Evolutionary conservation across 148 eudicot genomes (phyloP).

Genomic region (Mesembryanthemum crystallinum): DNA sequence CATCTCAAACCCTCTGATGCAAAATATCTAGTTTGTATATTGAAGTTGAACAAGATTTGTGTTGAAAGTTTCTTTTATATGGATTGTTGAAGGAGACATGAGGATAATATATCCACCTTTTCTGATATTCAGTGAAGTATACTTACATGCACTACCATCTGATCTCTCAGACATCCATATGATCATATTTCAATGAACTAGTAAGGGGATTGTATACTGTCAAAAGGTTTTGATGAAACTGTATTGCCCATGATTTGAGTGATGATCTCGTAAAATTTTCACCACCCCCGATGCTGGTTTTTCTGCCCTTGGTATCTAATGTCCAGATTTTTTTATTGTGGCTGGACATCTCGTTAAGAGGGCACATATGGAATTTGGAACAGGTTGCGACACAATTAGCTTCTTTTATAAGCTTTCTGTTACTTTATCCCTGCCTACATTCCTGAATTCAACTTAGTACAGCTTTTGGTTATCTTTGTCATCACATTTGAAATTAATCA

Average conservation of each 20-base stretch:
- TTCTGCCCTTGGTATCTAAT: slow-evolving; percentile 37
- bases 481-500: too few species aligned
- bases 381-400: slow-evolving; percentile 36
- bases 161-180: slow-evolving; percentile 24
- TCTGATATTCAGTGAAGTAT: slow-evolving; percentile 29
- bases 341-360: slow-evolving; percentile 30
- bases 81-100: slow-evolving; percentile 23
- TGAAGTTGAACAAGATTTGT: neutral
- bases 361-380: slow-evolving; percentile 18
- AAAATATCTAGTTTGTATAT: neutral
- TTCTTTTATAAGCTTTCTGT: slow-evolving; percentile 24
- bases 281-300: slow-evolving; percentile 33
- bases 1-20: too few species aligned
- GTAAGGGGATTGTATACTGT: neutral
- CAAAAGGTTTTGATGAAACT: neutral
- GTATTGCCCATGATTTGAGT: slow-evolving; percentile 25
- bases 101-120: slow-evolving; percentile 29
- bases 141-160: slow-evolving; percentile 47
- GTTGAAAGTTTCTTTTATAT: neutral
- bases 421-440: slow-evolving; percentile 29
- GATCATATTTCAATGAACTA: too few species aligned
- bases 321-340: slow-evolving; percentile 22
- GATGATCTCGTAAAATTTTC: slow-evolving; percentile 26
- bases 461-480: too few species aligned
- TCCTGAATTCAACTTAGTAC: neutral